Percentiles rank a stretch among this genome's conserved stretches.
phyloP scores from a whole-genome alignment of 2,329 filamentous ascomycete species.

The Cercospora nicotianae region DNA sequence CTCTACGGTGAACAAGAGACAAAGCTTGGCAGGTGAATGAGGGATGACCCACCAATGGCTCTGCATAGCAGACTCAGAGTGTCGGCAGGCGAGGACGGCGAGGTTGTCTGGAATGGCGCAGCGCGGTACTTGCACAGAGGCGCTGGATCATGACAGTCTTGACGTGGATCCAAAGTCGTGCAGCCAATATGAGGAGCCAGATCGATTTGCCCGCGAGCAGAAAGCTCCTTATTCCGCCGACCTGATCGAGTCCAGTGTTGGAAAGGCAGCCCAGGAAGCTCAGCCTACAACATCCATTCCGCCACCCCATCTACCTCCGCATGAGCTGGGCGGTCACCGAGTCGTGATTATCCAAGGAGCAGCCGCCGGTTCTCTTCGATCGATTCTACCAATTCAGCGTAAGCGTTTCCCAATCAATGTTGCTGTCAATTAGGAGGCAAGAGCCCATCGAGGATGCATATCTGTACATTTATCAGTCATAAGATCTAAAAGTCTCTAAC shows the following conservation, averaged over 20 bases:
- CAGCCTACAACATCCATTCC: neutral
- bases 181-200: neutral
- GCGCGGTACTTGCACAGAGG: neutral
- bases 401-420: neutral
- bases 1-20: neutral
- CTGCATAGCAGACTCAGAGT: neutral
- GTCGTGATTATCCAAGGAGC: neutral
- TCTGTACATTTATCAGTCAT: constrained; percentile 4
- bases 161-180: neutral
- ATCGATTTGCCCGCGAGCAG: neutral
- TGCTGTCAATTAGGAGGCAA: neutral
- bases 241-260: neutral
- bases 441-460: neutral
- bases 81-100: neutral
- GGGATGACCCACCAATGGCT: neutral
- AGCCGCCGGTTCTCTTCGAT: neutral
- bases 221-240: neutral
- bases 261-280: neutral
- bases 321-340: neutral
- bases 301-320: neutral
- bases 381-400: neutral
- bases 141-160: neutral
- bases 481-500: constrained; percentile 4
- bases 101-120: neutral
- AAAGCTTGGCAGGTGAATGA: neutral